Conservation (phyloP, 2,329 filamentous ascomycete genomes). For the Cadophora sp. region DNA sequence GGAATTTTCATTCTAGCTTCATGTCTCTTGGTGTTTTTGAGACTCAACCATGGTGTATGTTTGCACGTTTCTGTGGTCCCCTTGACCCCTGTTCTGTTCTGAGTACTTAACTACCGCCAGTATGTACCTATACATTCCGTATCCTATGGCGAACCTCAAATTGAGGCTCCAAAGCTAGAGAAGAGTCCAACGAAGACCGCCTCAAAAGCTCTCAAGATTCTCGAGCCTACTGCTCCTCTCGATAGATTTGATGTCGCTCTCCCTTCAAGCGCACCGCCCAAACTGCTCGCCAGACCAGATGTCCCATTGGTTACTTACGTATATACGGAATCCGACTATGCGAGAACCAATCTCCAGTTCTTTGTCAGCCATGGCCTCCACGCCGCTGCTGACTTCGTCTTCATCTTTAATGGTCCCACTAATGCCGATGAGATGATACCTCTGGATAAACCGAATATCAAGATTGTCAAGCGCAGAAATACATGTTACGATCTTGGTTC, state of each 20-base stretch:
- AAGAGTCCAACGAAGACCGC: background rate
- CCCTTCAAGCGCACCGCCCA: background rate
- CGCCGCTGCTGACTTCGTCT: constrained; percentile 39
- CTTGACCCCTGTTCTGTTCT: background rate
- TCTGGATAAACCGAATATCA: constrained; percentile 31
- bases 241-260: constrained; percentile 10
- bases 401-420: constrained; percentile 40
- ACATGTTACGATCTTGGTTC: constrained; percentile 41
- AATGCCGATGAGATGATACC: constrained; percentile 30
- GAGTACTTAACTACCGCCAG: background rate
- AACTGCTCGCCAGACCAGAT: background rate
- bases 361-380: constrained; percentile 40
- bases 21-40: background rate
- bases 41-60: background rate
- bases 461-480: constrained; percentile 35
- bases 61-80: background rate
- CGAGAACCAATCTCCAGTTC: constrained; percentile 38
- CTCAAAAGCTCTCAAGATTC: background rate
- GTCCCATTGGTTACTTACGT: constrained; percentile 39
- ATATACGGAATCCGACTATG: constrained; percentile 36
- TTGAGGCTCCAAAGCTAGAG: constrained; percentile 12
- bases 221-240: background rate
- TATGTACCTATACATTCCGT: constrained; percentile 6
- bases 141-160: constrained; percentile 4
- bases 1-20: background rate